These are phyloP conservation scores for Bipolaris oryzae DNA, from an alignment of 2,329 filamentous ascomycete genomes.

Conservation along the genomic window DNA sequence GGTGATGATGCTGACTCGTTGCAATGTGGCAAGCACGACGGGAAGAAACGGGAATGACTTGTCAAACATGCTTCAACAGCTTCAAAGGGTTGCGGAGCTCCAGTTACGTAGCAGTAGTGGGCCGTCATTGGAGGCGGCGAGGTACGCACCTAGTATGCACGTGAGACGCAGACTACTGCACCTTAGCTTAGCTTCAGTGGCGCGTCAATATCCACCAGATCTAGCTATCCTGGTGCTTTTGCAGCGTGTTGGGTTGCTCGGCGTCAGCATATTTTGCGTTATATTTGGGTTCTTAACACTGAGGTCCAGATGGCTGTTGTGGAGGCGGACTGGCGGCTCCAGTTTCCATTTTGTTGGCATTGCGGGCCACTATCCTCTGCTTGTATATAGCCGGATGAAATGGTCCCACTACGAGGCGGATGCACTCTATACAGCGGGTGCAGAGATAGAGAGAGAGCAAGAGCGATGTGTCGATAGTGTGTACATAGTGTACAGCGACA, in stretches of 20 bases:
- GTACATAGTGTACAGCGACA: not conserved
- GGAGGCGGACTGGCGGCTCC: conserved; percentile 4
- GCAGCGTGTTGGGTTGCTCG: conserved; percentile 12
- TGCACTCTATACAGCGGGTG: not conserved
- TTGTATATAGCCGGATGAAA: not conserved
- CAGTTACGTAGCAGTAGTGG: conserved; percentile 12
- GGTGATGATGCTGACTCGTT: not conserved
- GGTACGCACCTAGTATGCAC: conserved; percentile 24
- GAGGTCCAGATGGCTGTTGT: conserved; percentile 3
- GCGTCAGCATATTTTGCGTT: conserved; percentile 19
- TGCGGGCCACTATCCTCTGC: not conserved
- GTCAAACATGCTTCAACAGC: not conserved
- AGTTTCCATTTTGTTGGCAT: not conserved
- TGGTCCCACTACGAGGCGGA: not conserved
- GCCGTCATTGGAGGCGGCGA: conserved; percentile 19
- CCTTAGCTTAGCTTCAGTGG: conserved; percentile 14
- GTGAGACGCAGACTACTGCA: conserved; percentile 15
- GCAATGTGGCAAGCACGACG: conserved; percentile 1
- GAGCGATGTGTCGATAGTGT: not conserved
- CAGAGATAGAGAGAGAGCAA: not conserved
- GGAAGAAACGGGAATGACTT: conserved; percentile 6
- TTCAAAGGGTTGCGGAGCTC: conserved; percentile 10
- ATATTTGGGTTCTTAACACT: conserved; percentile 11
- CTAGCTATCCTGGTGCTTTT: conserved; percentile 13
- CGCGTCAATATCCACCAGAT: conserved; percentile 8